Percentiles rank a stretch among this genome's conserved stretches.
phyloP scores from a whole-genome alignment of 257 asterid genomes.

The Solanum dulcamara region DNA sequence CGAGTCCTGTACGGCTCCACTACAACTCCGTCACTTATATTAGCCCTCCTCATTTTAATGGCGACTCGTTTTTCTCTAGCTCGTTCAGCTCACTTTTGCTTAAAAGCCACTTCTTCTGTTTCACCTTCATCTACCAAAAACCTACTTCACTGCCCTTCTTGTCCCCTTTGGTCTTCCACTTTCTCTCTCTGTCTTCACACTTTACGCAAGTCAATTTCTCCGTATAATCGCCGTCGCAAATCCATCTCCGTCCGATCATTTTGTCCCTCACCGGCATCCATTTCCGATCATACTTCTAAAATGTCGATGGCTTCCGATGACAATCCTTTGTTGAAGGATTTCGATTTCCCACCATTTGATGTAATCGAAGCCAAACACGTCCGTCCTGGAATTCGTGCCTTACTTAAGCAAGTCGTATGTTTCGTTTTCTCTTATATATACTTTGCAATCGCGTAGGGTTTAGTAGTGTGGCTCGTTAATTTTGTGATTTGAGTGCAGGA shows the following conservation, averaged over 20 bases:
- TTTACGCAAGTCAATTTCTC: conserved; percentile 7
- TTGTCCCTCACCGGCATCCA: conserved; percentile 17
- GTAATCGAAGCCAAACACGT: conserved; percentile 67
- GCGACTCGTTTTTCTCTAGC: conserved; percentile 15
- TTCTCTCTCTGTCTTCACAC: conserved; percentile 50
- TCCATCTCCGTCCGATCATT: conserved; percentile 33
- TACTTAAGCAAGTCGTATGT: conserved; percentile 62
- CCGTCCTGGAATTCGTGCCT: conserved; percentile 77
- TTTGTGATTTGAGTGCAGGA: conserved; percentile 29
- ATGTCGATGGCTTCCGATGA: conserved; percentile 12
- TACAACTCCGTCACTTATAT: neutral
- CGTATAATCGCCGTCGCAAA: neutral
- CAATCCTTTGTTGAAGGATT: conserved; percentile 70
- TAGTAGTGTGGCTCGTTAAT: neutral
- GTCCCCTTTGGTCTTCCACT: conserved; percentile 69
- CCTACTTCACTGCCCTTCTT: conserved; percentile 40
- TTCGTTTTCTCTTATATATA: neutral
- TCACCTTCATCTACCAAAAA: conserved; percentile 15
- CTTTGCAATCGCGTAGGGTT: neutral
- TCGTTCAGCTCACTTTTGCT: conserved; percentile 28
- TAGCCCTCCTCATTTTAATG: conserved; percentile 11
- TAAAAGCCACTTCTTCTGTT: conserved; percentile 5
- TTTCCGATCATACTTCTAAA: neutral
- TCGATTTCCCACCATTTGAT: conserved; percentile 86
- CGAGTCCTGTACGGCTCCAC: neutral